These are phyloP conservation scores for Tephrocybe sp. DNA, from an alignment of 768 basidiomycete species.

Conservation along the genomic window DNA sequence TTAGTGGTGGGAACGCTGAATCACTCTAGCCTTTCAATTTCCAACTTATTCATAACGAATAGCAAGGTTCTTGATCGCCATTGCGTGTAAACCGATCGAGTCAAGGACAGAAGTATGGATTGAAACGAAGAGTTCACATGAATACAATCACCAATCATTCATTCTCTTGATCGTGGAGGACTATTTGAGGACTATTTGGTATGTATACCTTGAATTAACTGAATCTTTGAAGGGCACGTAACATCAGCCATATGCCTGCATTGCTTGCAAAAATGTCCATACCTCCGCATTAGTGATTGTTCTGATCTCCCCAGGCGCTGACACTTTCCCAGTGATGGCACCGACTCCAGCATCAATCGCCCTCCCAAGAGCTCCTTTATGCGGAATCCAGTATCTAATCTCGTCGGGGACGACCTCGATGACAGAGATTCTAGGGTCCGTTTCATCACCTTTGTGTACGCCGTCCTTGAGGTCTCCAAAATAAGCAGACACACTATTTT, in stretches of 20 bases:
- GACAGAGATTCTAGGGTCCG: slow-evolving; percentile 77
- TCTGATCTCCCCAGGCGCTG: slow-evolving; percentile 74
- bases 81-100: too few relatives aligned
- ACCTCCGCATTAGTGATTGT: slow-evolving; percentile 78
- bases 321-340: slow-evolving; percentile 59
- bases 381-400: slow-evolving; percentile 81
- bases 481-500: slow-evolving; percentile 65
- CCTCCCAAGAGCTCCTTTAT: slow-evolving; percentile 55
- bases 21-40: too few relatives aligned
- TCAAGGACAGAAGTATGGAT: too few relatives aligned
- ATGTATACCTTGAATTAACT: slow-evolving; percentile 39
- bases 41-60: too few relatives aligned
- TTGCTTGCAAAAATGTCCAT: slow-evolving; percentile 17
- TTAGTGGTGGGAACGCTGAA: too few relatives aligned
- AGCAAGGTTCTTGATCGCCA: too few relatives aligned
- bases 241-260: not conserved
- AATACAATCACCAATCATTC: too few relatives aligned
- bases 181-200: slow-evolving; percentile 19
- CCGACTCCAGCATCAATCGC: slow-evolving; percentile 59
- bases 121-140: too few relatives aligned
- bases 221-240: slow-evolving; percentile 33
- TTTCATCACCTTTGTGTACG: slow-evolving; percentile 75
- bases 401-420: slow-evolving; percentile 80
- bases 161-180: not conserved
- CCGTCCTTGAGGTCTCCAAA: slow-evolving; percentile 89